Conservation (phyloP, 1,284 basidiomycete genomes). For the Sporisorium scitamineum region DNA sequence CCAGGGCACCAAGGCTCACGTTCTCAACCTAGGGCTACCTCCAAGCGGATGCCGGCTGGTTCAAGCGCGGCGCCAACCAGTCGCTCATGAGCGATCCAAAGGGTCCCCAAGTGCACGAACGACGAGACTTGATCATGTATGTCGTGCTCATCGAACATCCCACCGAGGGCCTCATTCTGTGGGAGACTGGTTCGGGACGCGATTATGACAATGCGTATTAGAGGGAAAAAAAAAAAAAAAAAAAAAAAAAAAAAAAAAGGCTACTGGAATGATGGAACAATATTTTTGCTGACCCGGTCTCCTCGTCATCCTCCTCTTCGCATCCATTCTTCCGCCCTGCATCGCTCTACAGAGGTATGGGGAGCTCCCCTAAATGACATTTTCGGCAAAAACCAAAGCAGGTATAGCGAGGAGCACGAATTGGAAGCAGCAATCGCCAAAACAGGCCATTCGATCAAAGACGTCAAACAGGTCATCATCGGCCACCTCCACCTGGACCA, state of each 20-base stretch:
- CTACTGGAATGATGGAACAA: too few relatives aligned
- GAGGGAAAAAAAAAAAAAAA: too few relatives aligned
- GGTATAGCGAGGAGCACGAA: constrained; percentile 59
- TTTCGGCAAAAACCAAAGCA: constrained; percentile 31
- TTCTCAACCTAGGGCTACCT: constrained; percentile 65
- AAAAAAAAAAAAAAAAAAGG: too few relatives aligned
- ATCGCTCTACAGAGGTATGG: constrained; percentile 36
- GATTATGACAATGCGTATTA: constrained; percentile 31
- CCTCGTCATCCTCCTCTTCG: not conserved
- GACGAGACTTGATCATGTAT: constrained; percentile 58
- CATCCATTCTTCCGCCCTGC: too few relatives aligned
- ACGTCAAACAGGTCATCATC: constrained; percentile 55
- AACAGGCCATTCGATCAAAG: constrained; percentile 59
- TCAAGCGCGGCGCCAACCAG: constrained; percentile 63
- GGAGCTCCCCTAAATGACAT: constrained; percentile 51
- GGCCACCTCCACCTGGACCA: constrained; percentile 64
- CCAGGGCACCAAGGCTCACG: constrained; percentile 61
- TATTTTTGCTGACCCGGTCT: constrained; percentile 21
- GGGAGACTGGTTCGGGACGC: constrained; percentile 64
- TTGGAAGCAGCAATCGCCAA: constrained; percentile 63
- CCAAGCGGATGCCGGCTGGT: constrained; percentile 62
- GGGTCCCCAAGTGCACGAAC: constrained; percentile 41
- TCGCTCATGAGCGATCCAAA: constrained; percentile 46
- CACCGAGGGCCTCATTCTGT: constrained; percentile 63
- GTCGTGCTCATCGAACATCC: constrained; percentile 65